These are phyloP conservation scores for Ilyonectria destructans DNA, from an alignment of 2,329 filamentous ascomycete species.

Conservation along the genomic window DNA sequence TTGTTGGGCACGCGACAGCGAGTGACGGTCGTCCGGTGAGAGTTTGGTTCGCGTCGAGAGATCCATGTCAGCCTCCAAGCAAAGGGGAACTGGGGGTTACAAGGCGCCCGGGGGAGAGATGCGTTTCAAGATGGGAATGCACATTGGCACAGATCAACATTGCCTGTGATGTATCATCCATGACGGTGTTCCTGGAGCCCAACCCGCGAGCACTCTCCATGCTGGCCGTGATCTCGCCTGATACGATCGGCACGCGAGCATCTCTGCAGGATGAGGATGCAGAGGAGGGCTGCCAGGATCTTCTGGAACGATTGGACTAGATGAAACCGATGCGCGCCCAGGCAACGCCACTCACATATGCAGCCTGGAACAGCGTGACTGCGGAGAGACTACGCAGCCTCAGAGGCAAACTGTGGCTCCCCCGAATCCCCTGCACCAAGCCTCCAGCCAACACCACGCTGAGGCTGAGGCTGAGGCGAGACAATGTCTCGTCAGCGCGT, in stretches of 20 bases:
- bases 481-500: conserved; percentile 31
- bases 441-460: conserved; percentile 27
- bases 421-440: not conserved
- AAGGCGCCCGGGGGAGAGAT: conserved; percentile 13
- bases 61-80: conserved; percentile 2
- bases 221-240: conserved; percentile 23
- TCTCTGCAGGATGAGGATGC: conserved; percentile 21
- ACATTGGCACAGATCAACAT: not conserved
- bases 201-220: conserved; percentile 11
- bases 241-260: conserved; percentile 39
- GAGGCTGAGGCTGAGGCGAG: conserved; percentile 38
- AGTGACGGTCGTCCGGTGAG: conserved; percentile 27
- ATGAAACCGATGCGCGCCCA: not conserved
- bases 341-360: not conserved
- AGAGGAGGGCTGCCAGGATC: conserved; percentile 18
- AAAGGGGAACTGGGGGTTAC: conserved; percentile 1
- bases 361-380: not conserved
- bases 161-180: not conserved
- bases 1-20: conserved; percentile 23
- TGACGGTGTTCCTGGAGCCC: not conserved
- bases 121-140: not conserved
- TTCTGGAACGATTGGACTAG: conserved; percentile 22
- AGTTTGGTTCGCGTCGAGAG: not conserved
- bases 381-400: not conserved
- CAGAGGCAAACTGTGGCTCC: not conserved